Conservation (phyloP, 2,329 filamentous ascomycete species). For the Fulvia fulva region DNA sequence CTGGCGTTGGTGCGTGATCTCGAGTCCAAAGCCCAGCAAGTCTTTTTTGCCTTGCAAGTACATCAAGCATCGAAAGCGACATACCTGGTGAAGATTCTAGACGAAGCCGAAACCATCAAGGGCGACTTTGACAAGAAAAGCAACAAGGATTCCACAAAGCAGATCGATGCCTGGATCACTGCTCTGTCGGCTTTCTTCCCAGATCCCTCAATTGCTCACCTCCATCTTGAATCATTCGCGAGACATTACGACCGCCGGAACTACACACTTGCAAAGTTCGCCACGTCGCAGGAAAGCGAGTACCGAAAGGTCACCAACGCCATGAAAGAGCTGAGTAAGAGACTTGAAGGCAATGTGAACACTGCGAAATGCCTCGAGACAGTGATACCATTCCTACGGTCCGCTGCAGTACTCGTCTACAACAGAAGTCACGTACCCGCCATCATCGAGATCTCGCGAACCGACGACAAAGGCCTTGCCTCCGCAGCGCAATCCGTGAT, state of each 20-base stretch:
- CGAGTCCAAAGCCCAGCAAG: conserved; percentile 72
- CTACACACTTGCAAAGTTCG: conserved; percentile 84
- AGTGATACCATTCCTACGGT: conserved; percentile 75
- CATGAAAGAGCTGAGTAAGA: conserved; percentile 80
- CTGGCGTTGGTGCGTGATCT: conserved; percentile 76
- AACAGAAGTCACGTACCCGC: conserved; percentile 90
- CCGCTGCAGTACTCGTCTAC: conserved; percentile 78
- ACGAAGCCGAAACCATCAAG: conserved; percentile 84
- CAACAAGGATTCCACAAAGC: conserved; percentile 57
- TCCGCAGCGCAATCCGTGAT: conserved; percentile 80
- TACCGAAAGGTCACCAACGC: conserved; percentile 88
- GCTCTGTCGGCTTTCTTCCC: conserved; percentile 67
- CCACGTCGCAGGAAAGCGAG: conserved; percentile 79
- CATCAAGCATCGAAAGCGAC: conserved; percentile 72
- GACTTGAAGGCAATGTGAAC: conserved; percentile 56
- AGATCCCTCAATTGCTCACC: conserved; percentile 65
- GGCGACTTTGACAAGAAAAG: conserved; percentile 76
- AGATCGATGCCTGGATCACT: conserved; percentile 50
- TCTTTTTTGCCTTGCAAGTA: conserved; percentile 81
- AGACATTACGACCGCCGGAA: conserved; percentile 84
- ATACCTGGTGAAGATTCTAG: conserved; percentile 71
- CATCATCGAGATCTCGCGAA: conserved; percentile 83
- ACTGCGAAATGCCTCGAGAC: conserved; percentile 68
- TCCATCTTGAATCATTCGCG: conserved; percentile 84
- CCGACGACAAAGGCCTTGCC: conserved; percentile 73